These are phyloP conservation scores for Cryptomeria japonica DNA, from an alignment of 75 land plant species.

Conservation along the genomic window DNA sequence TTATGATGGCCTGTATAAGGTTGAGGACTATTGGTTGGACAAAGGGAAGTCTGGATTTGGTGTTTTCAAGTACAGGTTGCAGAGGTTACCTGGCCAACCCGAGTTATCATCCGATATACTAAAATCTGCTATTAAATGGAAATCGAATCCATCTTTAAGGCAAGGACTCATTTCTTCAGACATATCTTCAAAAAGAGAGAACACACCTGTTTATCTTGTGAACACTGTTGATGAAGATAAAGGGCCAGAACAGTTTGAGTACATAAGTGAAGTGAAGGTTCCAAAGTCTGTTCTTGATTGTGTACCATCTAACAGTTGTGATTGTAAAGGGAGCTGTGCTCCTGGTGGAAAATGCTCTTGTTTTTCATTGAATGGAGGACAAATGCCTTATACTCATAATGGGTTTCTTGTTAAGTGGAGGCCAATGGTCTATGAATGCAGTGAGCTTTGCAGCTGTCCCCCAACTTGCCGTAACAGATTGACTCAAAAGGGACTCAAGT, in stretches of 20 bases:
- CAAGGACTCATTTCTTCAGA: slow-evolving; percentile 22
- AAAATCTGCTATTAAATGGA: slow-evolving; percentile 27
- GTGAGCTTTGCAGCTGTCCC: slow-evolving; percentile 27
- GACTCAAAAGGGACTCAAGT: slow-evolving; percentile 27
- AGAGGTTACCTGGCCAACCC: slow-evolving; percentile 38
- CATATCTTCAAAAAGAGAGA: slow-evolving; percentile 35
- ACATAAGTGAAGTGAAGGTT: slow-evolving; percentile 20
- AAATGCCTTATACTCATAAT: slow-evolving; percentile 29
- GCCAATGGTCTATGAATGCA: slow-evolving; percentile 40
- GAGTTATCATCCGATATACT: slow-evolving; percentile 30
- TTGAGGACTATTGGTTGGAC: slow-evolving; percentile 17
- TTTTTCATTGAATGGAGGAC: slow-evolving; percentile 22
- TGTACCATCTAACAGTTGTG: slow-evolving; percentile 9
- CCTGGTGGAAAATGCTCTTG: slow-evolving; percentile 21
- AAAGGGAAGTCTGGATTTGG: slow-evolving; percentile 30
- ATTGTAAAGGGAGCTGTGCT: slow-evolving; percentile 7
- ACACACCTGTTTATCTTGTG: slow-evolving; percentile 33
- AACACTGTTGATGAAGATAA: slow-evolving; percentile 28
- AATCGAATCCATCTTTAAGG: slow-evolving; percentile 3
- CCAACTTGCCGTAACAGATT: slow-evolving; percentile 27
- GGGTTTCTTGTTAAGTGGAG: slow-evolving; percentile 29
- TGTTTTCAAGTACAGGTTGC: slow-evolving; percentile 36
- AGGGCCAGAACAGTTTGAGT: slow-evolving; percentile 29
- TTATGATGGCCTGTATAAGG: slow-evolving; percentile 47
- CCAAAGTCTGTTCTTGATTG: slow-evolving; percentile 15